Base-by-base conservation (phyloP, 148 eudicot species). In the Cornus controversa region DNA sequence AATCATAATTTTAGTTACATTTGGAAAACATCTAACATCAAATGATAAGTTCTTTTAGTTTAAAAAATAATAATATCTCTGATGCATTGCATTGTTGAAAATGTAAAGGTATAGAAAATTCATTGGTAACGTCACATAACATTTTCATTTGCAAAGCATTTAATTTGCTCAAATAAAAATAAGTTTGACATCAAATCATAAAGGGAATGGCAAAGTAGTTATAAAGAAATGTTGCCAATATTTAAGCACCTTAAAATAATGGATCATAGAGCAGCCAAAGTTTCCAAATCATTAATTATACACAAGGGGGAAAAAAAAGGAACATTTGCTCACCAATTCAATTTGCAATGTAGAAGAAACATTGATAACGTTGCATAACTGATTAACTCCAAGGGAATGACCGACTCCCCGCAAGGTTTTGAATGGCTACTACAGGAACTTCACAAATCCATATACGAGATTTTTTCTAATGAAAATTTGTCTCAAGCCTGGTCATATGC, bases 341-440 rank as follows among this genome's bases (percentile, higher is more conserved):
- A 94, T 87, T 83, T 94, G 94, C 82, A 94, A 78, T 23, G 87
- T 75, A n/a, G 90, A 82, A 54, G 97, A 94, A 78, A 84, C 68
- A 68, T 86, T 89, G 47, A 89, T 81, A 77, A 89, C 83, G 71
- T 92, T 90, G 80, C 98, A 93, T 22, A 91, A 85, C 27, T 86
- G 77, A 42, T 91, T 84, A 78, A 90, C 89, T 31, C 94, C 87
- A 45, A 90, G 82, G 6, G 93, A 82, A 78, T 88, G 89, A 75
- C 93, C 84, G 72, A 84, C 93, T 72, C 89, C 91, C 57, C 91
- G 94, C 82, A 89, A 71, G 66, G 92, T 89, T 82, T 90, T 93
- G 76, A 87, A 85, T 63, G 98, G 98, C 67, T 90, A 65, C 0
- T 91, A 87, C 72, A 93, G 79, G 68, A 90, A 88, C 58, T 86